These are phyloP conservation scores for Kockovaella imperatae DNA, from an alignment of 768 basidiomycete genomes.

Conservation along the genomic window DNA sequence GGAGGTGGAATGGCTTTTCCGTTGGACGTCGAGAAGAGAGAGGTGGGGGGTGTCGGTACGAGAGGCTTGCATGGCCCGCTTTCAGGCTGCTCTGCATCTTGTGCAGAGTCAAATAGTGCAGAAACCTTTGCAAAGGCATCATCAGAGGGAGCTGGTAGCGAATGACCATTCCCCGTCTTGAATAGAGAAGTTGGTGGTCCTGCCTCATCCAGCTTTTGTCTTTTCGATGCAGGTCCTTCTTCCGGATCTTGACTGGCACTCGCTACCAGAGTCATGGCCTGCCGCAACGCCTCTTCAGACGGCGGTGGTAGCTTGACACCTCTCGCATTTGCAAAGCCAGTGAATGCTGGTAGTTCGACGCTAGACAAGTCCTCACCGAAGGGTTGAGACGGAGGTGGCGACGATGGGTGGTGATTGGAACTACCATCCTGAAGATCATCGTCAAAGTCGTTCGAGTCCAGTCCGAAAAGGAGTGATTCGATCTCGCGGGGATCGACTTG, in stretches of 20 bases:
- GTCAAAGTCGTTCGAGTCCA: too few species aligned
- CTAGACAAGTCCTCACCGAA: not conserved
- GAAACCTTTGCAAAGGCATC: slow-evolving; percentile 7
- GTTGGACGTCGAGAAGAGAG: slow-evolving; percentile 4
- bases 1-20: slow-evolving; percentile 4
- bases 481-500: too few species aligned
- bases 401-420: too few species aligned
- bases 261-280: slow-evolving; percentile 1
- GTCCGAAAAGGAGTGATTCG: too few species aligned
- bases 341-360: not conserved
- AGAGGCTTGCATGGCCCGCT: not conserved
- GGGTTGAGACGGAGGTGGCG: not conserved
- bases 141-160: slow-evolving; percentile 15
- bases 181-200: not conserved
- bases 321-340: slow-evolving; percentile 9
- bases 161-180: slow-evolving; percentile 13
- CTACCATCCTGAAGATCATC: too few species aligned
- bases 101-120: slow-evolving; percentile 7
- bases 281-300: slow-evolving; percentile 2
- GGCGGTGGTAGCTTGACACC: slow-evolving; percentile 9
- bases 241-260: slow-evolving; percentile 8
- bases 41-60: not conserved
- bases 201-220: not conserved
- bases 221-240: not conserved
- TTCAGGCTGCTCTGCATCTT: slow-evolving; percentile 4